phyloP scores from a whole-genome alignment of 2,329 filamentous ascomycete genomes.

The Dryadomyces sulphureus region DNA sequence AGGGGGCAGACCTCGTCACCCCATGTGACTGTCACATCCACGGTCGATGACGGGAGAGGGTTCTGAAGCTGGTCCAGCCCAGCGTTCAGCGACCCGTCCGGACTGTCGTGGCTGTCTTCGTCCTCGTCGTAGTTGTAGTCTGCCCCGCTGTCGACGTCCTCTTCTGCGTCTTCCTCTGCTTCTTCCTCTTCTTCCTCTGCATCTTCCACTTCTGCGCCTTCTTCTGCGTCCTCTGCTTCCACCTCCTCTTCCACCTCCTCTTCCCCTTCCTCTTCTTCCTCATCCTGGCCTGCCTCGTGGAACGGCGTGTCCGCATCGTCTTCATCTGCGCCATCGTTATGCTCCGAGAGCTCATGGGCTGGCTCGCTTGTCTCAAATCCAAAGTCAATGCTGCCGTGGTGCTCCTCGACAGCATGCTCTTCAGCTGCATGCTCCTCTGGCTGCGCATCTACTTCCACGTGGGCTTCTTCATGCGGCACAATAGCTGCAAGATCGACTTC shows the following conservation, averaged over 20 bases:
- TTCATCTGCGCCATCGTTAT: background rate
- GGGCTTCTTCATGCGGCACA: background rate
- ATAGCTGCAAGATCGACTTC: constrained; percentile 11
- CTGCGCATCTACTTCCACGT: background rate
- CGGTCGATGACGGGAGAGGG: constrained; percentile 6
- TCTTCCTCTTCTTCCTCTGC: constrained; percentile 5
- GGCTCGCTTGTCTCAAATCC: constrained; percentile 4
- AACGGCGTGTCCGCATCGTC: background rate
- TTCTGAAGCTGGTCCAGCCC: constrained; percentile 5
- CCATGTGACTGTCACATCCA: constrained; percentile 18
- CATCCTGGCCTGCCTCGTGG: background rate
- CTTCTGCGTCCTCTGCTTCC: background rate
- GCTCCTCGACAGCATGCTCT: background rate
- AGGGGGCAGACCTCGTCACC: constrained; percentile 18
- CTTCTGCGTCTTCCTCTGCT: constrained; percentile 8
- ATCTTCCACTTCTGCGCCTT: constrained; percentile 1
- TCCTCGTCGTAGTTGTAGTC: constrained; percentile 2
- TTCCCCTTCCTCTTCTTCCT: background rate
- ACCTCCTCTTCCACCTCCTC: background rate
- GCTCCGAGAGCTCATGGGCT: background rate
- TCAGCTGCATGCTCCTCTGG: background rate
- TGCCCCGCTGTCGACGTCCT: background rate
- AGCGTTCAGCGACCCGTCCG: constrained; percentile 3
- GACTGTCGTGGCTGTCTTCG: constrained; percentile 12
- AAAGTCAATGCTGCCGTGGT: constrained; percentile 6